Evolutionary conservation across 179 eudicot species (phyloP), one percentile per base, ranked within the genome.

Genomic region (Nepenthes alata): DNA sequence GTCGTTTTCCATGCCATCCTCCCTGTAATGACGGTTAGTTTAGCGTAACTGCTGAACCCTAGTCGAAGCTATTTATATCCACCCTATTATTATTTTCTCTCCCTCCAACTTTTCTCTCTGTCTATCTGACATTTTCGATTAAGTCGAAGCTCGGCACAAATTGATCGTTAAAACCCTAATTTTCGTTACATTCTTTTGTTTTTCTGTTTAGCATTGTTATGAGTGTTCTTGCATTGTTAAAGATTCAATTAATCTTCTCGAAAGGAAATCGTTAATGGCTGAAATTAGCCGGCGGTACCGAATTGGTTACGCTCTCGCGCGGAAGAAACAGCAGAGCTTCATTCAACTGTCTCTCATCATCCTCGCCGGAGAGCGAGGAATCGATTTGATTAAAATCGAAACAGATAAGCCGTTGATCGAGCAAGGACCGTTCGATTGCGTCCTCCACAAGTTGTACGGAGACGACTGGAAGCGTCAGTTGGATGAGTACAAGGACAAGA

Each of bases 231-330:
- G 9, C 35, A 35, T 2, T 9, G n/a, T 49, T 25, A 25, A 25
- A 25, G 39, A 4, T 11, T 48, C 6, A n/a, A 79, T 75, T n/a
- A 78, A 78, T 59, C 74, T 74, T 25, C 25, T 25, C 25, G 25
- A 25, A 25, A 25, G 25, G 25, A 25, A 25, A 25, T 7, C 8
- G 45, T 41, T 41, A 41, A 41, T 41, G 45, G 8, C 45, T 41
- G 8, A 41, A 41, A 41, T 41, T 25, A 25, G 25, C 25, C 0
- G 25, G 25, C 25, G 25, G 61, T 61, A 67, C 47, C 67, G 61
- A 55, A 75, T 85, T 66, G 90, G 90, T 1, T 85, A 82, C 74
- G 87, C 85, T 0, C 69, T 85, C 14, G 81, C 83, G 60, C 77
- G 78, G 56, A 82, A 85, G 68, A 85, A 85, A 59, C 80, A 69